phyloP scores from a whole-genome alignment of 768 basidiomycete genomes.

The Naganishia vaughanmartiniae region DNA sequence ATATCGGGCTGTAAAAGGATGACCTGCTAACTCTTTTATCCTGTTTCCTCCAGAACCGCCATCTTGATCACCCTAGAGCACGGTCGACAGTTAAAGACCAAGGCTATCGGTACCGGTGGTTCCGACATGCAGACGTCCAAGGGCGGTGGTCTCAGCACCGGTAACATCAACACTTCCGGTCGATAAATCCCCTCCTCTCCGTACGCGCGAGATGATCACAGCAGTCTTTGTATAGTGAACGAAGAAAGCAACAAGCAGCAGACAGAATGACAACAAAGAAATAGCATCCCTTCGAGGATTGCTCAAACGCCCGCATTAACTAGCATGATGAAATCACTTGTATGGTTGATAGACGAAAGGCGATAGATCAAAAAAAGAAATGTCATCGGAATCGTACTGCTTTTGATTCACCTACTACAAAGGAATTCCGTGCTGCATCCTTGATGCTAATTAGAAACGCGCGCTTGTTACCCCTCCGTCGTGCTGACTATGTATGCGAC shows the following conservation, averaged over 20 bases:
- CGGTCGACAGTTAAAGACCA: slow-evolving; percentile 24
- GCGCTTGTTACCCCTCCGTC: too few relatives aligned
- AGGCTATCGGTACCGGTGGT: slow-evolving; percentile 32
- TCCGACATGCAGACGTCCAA: slow-evolving; percentile 29
- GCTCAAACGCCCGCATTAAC: background rate
- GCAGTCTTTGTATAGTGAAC: slow-evolving; percentile 14
- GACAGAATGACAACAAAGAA: background rate
- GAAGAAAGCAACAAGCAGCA: slow-evolving; percentile 8
- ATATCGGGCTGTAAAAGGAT: background rate
- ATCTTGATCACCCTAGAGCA: slow-evolving; percentile 23
- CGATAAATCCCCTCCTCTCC: background rate
- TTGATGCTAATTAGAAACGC: too few relatives aligned
- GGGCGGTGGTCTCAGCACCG: slow-evolving; percentile 17
- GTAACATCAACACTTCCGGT: slow-evolving; percentile 16
- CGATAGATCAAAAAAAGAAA: background rate
- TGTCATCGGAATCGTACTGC: too few relatives aligned
- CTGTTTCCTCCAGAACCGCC: background rate
- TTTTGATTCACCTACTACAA: too few relatives aligned
- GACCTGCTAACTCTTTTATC: background rate
- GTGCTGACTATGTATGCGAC: too few relatives aligned
- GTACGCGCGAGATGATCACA: background rate
- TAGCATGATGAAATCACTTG: slow-evolving; percentile 20
- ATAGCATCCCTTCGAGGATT: background rate
- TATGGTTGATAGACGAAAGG: slow-evolving; percentile 24
- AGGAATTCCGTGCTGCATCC: too few relatives aligned